These are phyloP conservation scores for Ophiostoma ulmi DNA, from an alignment of 2,329 filamentous ascomycete species.

Conservation along the genomic window DNA sequence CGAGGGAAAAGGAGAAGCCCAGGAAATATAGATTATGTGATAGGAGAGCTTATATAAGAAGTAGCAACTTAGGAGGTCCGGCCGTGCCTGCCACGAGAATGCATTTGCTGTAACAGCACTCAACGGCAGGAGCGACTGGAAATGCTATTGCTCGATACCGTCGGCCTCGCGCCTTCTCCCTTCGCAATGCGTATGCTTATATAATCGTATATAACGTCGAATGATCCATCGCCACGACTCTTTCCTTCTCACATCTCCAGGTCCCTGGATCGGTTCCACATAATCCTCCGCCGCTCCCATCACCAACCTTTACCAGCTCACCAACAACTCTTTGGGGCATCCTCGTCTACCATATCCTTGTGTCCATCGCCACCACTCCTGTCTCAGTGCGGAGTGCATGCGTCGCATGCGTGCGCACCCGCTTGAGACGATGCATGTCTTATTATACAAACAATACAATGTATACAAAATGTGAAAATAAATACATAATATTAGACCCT, in stretches of 20 bases:
- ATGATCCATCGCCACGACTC: background rate
- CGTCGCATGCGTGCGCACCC: background rate
- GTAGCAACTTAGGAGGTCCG: background rate
- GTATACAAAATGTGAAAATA: background rate
- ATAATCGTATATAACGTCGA: background rate
- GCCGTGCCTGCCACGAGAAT: too few species aligned
- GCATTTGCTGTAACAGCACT: too few species aligned
- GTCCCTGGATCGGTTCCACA: background rate
- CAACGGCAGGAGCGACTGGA: too few species aligned
- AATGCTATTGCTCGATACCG: background rate
- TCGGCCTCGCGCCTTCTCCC: background rate
- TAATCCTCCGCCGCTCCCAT: background rate
- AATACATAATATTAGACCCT: background rate
- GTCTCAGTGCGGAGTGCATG: slow-evolving; percentile 10
- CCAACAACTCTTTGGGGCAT: background rate
- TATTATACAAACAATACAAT: background rate
- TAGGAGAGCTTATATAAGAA: background rate
- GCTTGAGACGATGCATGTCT: slow-evolving; percentile 7
- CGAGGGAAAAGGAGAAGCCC: background rate
- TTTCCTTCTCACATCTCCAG: background rate
- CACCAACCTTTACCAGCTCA: background rate
- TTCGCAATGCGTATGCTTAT: background rate
- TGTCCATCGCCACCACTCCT: background rate
- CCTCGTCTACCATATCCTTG: background rate
- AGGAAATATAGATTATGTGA: background rate